phyloP scores from a whole-genome alignment of 257 asterid genomes.

The Lycium barbarum region DNA sequence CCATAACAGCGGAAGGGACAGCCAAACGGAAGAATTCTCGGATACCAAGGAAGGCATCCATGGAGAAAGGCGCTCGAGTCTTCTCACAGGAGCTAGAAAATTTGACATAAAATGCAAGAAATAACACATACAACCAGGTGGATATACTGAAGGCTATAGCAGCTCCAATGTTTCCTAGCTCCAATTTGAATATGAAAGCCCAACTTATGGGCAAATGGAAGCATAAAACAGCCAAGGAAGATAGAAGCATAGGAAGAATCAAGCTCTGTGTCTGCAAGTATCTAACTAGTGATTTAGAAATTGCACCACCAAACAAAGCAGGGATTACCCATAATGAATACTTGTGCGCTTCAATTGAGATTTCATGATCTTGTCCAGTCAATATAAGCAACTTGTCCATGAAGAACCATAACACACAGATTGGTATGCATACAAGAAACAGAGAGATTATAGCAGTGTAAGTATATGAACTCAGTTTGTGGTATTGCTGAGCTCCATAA shows the following conservation, averaged over 20 bases:
- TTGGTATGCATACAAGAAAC: constrained; percentile 51
- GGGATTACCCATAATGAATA: constrained; percentile 57
- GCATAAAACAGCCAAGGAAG: constrained; percentile 50
- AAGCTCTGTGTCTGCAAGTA: constrained; percentile 66
- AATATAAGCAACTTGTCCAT: constrained; percentile 51
- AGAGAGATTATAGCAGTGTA: constrained; percentile 60
- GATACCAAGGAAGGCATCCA: constrained; percentile 50
- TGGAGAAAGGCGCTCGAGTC: constrained; percentile 46
- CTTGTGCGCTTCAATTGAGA: constrained; percentile 51
- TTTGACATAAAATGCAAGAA: constrained; percentile 51
- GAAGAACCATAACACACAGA: constrained; percentile 58
- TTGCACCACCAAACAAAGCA: constrained; percentile 55
- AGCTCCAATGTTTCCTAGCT: constrained; percentile 52
- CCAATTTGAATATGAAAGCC: constrained; percentile 52
- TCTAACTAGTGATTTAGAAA: constrained; percentile 59
- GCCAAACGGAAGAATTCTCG: constrained; percentile 60
- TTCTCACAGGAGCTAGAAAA: constrained; percentile 50
- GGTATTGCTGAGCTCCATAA: constrained; percentile 63
- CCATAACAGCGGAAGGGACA: constrained; percentile 69
- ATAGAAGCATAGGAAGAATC: constrained; percentile 55
- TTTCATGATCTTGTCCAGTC: constrained; percentile 56
- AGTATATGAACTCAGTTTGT: constrained; percentile 52
- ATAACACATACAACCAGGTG: constrained; percentile 57
- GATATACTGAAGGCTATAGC: constrained; percentile 58
- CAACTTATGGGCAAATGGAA: constrained; percentile 59